Evolutionary conservation across 768 basidiomycete species (phyloP).

Genomic region (Crepidotus variabilis): DNA sequence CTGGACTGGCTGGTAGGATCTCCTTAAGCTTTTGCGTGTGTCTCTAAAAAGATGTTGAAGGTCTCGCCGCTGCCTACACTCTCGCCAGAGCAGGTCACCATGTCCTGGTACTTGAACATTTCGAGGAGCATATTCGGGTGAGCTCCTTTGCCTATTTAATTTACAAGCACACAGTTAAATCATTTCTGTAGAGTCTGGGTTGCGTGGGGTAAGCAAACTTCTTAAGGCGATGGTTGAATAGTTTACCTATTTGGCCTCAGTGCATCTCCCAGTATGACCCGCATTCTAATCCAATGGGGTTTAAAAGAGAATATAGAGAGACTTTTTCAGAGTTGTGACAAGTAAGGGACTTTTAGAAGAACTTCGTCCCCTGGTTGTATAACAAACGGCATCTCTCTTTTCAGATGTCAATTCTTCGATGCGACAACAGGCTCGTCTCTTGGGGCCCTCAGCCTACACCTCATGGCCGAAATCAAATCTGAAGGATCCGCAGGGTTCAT

Average conservation of each 20-base stretch:
- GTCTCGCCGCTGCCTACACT: conserved; percentile 48
- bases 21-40: no score
- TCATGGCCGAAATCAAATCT: not conserved
- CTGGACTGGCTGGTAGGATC: not conserved
- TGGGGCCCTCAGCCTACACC: not conserved
- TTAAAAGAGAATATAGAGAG: conserved; percentile 19
- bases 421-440: not conserved
- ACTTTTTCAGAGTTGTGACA: not conserved
- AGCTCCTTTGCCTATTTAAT: no score
- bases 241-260: conserved; percentile 11
- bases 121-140: no score
- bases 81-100: conserved; percentile 51
- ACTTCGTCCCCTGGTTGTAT: not conserved
- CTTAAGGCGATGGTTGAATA: not conserved
- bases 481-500: not conserved
- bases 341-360: not conserved
- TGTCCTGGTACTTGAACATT: conserved; percentile 47
- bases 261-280: conserved; percentile 54
- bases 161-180: no score
- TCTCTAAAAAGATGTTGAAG: conserved; percentile 15
- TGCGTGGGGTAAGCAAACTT: conserved; percentile 7
- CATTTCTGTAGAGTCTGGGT: conserved; percentile 8
- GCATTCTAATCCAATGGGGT: conserved; percentile 54
- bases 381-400: not conserved
- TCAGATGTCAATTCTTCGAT: not conserved